Evolutionary conservation across 495 filamentous ascomycete species (phyloP).

Genomic region (Neurospora sp.): DNA sequence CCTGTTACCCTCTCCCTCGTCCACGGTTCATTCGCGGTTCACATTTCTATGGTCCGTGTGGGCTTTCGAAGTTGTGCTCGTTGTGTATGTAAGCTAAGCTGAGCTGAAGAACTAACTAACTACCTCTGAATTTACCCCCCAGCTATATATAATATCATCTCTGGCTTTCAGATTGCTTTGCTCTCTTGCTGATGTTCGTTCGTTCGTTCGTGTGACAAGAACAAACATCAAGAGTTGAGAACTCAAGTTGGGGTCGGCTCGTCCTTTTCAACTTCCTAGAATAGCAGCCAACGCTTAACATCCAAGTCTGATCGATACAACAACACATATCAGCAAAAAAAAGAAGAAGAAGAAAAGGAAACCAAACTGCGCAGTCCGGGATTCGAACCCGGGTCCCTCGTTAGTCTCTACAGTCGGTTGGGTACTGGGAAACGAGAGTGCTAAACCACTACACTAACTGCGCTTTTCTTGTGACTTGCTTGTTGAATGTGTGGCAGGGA

Average conservation of each 20-base stretch:
- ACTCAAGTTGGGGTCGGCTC: too few species aligned
- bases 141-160: too few species aligned
- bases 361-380: neutral
- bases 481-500: neutral
- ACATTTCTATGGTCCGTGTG: neutral
- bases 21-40: neutral
- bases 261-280: too few species aligned
- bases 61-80: neutral
- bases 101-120: too few species aligned
- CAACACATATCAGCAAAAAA: neutral
- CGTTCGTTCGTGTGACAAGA: too few species aligned
- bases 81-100: neutral
- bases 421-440: neutral
- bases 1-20: neutral
- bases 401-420: neutral
- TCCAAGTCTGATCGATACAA: too few species aligned
- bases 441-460: neutral
- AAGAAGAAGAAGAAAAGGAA: neutral
- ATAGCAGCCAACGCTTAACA: too few species aligned
- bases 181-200: too few species aligned
- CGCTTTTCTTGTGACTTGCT: neutral
- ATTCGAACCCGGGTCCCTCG: neutral
- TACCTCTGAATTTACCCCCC: too few species aligned
- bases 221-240: too few species aligned
- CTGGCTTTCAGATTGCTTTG: too few species aligned